phyloP scores from a whole-genome alignment of 192 early-diverging fungal genomes.

The Coemansia sp. region DNA sequence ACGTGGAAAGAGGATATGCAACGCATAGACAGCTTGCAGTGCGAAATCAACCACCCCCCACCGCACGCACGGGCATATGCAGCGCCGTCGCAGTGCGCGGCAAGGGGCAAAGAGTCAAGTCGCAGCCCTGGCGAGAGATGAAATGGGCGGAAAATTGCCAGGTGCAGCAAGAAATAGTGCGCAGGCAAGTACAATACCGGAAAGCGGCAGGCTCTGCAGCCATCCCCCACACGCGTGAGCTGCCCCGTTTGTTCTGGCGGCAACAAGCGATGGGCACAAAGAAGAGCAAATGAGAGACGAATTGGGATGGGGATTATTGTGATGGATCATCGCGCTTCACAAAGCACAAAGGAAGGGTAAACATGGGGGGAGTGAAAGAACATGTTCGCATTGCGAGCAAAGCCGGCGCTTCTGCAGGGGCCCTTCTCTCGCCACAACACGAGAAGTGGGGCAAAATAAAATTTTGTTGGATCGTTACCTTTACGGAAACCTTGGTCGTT shows the following conservation, averaged over 20 bases:
- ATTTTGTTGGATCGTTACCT: slow-evolving; percentile 30
- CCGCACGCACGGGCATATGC: not conserved
- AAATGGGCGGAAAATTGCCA: not conserved
- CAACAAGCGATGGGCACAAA: not conserved
- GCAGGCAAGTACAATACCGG: slow-evolving; percentile 9
- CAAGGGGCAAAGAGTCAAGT: slow-evolving; percentile 13
- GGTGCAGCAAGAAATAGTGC: slow-evolving; percentile 11
- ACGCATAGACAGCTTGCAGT: slow-evolving; percentile 1
- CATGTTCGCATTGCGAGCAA: not conserved
- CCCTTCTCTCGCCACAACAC: slow-evolving; percentile 10
- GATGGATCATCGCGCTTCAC: slow-evolving; percentile 12
- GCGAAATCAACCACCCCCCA: not conserved
- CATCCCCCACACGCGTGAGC: not conserved
- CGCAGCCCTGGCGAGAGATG: slow-evolving; percentile 1
- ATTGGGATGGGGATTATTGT: not conserved
- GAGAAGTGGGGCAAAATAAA: slow-evolving; percentile 4
- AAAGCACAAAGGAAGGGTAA: slow-evolving; percentile 36
- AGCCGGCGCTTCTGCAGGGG: not conserved
- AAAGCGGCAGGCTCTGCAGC: not conserved
- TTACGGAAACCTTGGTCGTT: slow-evolving; percentile 57
- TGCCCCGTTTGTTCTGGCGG: no score
- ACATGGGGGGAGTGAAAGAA: not conserved
- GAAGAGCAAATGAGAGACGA: not conserved
- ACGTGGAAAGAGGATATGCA: not conserved
- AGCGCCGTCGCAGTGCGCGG: not conserved